phyloP scores from a whole-genome alignment of 2,329 filamentous ascomycete genomes.

The Fusarium sp. region DNA sequence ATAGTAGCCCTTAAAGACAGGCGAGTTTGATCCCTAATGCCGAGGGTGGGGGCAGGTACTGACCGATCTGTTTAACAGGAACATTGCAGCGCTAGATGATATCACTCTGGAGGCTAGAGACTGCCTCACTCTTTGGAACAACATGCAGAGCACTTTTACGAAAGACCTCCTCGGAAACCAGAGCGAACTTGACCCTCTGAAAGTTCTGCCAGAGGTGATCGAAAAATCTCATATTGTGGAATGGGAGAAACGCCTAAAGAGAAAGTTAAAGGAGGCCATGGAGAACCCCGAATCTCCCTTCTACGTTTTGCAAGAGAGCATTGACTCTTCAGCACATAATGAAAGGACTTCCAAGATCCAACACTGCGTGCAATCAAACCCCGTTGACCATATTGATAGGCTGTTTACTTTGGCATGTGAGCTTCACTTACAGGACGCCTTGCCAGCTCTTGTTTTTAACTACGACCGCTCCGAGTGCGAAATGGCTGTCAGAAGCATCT shows the following conservation, averaged over 20 bases:
- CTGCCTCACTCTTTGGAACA: constrained; percentile 71
- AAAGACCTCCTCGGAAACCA: background rate
- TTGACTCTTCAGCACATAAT: background rate
- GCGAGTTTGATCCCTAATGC: constrained; percentile 37
- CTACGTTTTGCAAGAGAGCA: background rate
- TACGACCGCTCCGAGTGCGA: constrained; percentile 76
- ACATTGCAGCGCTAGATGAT: constrained; percentile 71
- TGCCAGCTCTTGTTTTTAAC: constrained; percentile 81
- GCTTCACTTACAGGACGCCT: constrained; percentile 69
- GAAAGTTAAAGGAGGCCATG: constrained; percentile 68
- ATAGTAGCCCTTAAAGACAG: constrained; percentile 69
- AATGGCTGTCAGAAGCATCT: constrained; percentile 53
- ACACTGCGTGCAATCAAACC: background rate
- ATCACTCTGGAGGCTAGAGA: constrained; percentile 76
- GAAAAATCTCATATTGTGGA: constrained; percentile 71
- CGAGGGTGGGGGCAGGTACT: background rate
- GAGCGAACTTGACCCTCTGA: constrained; percentile 48
- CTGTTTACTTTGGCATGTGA: constrained; percentile 66
- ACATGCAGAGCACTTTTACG: constrained; percentile 60
- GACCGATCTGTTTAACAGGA: constrained; percentile 41
- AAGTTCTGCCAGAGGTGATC: constrained; percentile 61
- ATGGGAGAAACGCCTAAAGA: constrained; percentile 72
- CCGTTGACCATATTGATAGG: background rate
- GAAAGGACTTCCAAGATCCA: constrained; percentile 15
- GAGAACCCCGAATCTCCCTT: constrained; percentile 54